Evolutionary conservation across 2,329 filamentous ascomycete species (phyloP).

Genomic region (Stenocarpella maydis): DNA sequence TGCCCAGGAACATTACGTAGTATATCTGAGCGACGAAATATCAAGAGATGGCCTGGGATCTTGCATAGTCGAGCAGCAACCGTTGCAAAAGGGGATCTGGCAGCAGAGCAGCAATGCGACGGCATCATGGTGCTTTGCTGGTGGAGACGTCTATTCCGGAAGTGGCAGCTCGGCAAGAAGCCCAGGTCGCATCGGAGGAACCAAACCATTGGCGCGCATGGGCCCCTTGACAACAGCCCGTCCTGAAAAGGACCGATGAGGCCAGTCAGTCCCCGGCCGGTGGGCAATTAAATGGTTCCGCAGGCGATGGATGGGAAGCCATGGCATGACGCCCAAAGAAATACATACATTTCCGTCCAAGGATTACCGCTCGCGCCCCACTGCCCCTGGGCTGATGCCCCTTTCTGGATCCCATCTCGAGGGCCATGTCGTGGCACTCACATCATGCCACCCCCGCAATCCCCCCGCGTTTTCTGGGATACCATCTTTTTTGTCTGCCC

Average conservation of each 20-base stretch:
- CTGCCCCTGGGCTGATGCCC: too few relatives aligned
- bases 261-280: neutral
- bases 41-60: too few relatives aligned
- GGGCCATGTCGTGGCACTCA: conserved; percentile 1
- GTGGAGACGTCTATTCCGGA: conserved; percentile 8
- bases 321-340: neutral
- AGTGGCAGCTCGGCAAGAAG: conserved; percentile 14
- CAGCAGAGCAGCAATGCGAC: neutral
- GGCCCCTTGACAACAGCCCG: neutral
- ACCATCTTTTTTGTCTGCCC: neutral
- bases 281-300: conserved; percentile 1
- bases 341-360: neutral
- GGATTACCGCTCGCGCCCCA: too few relatives aligned
- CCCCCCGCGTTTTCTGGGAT: conserved; percentile 18
- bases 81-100: neutral
- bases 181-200: conserved; percentile 3
- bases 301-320: neutral
- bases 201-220: conserved; percentile 23
- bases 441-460: conserved; percentile 21
- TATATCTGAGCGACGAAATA: too few relatives aligned
- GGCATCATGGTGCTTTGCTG: too few relatives aligned
- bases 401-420: neutral
- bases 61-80: neutral
- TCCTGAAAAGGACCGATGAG: neutral
- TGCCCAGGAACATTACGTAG: neutral